Evolutionary conservation across 1,139 yeast genomes (phyloP).

Genomic region (Blastobotrys illinoisensis): DNA sequence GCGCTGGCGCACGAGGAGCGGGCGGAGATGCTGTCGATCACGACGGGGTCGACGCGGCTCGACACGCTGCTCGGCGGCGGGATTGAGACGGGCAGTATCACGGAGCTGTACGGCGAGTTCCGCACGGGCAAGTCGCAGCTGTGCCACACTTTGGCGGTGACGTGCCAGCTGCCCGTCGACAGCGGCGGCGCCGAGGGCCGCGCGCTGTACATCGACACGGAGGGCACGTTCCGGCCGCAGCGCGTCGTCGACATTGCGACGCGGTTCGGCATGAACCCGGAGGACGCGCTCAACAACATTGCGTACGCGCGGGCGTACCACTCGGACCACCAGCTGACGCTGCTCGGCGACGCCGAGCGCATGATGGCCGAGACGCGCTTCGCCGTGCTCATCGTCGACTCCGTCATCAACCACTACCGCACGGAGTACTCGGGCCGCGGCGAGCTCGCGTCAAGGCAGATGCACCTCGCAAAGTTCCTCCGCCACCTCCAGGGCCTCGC

Average conservation of each 20-base stretch:
- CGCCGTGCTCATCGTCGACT: constrained; percentile 79
- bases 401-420: constrained; percentile 92
- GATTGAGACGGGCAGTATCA: constrained; percentile 92
- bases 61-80: constrained; percentile 97
- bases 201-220: constrained; percentile 93
- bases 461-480: constrained; percentile 91
- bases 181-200: constrained; percentile 99
- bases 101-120: constrained; percentile 96
- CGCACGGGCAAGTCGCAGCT: constrained; percentile 96
- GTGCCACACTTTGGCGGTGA: constrained; percentile 94
- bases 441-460: constrained; percentile 90
- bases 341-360: constrained; percentile 83
- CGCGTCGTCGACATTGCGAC: constrained; percentile 86
- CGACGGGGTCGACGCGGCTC: constrained; percentile 92
- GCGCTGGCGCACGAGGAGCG: constrained; percentile 89
- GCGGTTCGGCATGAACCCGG: constrained; percentile 89
- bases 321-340: constrained; percentile 90
- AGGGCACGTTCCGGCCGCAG: constrained; percentile 92
- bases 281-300: constrained; percentile 90
- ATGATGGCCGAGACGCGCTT: constrained; percentile 92
- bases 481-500: constrained; percentile 87
- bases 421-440: constrained; percentile 97
- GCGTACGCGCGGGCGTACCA: constrained; percentile 97
- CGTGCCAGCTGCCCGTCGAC: constrained; percentile 93
- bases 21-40: constrained; percentile 82